Evolutionary conservation across 352 stramenopile species (phyloP).

Genomic region (Phytophthora cactorum): DNA sequence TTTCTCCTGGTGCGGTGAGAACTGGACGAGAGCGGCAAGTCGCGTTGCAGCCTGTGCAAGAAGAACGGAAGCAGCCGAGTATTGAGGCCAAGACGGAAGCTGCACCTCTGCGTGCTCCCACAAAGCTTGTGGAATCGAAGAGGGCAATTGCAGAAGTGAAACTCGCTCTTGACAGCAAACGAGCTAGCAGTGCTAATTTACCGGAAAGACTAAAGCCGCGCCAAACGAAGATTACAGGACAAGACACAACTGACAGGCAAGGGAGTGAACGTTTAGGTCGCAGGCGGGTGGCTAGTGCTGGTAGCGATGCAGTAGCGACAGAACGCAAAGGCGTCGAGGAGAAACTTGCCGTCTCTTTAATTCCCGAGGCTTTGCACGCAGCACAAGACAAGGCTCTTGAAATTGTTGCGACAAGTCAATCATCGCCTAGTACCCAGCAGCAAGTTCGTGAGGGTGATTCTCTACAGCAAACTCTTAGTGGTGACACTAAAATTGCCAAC

Average conservation of each 20-base stretch:
- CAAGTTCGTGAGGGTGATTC: not conserved
- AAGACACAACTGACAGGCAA: not conserved
- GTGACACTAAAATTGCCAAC: not conserved
- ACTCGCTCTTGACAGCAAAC: not conserved
- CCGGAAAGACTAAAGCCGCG: not conserved
- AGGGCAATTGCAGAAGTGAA: not conserved
- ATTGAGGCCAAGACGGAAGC: not conserved
- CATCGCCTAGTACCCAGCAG: not conserved
- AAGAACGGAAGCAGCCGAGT: not conserved
- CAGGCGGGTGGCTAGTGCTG: not conserved
- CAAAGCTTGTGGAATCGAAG: not conserved
- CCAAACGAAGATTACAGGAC: not conserved
- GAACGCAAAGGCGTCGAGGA: not conserved
- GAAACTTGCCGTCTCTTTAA: not conserved
- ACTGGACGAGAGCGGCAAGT: not conserved
- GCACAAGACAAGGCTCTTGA: not conserved
- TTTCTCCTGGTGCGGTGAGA: not conserved
- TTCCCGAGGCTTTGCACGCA: not conserved
- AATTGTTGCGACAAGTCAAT: not conserved
- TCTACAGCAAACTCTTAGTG: not conserved
- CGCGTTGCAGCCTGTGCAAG: not conserved
- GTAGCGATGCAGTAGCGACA: not conserved
- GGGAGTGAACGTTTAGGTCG: not conserved
- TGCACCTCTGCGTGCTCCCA: not conserved
- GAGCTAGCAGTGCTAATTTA: constrained; percentile 9